phyloP scores from a whole-genome alignment of 2,329 filamentous ascomycete genomes.

The Aspergillus pseudoterreus region DNA sequence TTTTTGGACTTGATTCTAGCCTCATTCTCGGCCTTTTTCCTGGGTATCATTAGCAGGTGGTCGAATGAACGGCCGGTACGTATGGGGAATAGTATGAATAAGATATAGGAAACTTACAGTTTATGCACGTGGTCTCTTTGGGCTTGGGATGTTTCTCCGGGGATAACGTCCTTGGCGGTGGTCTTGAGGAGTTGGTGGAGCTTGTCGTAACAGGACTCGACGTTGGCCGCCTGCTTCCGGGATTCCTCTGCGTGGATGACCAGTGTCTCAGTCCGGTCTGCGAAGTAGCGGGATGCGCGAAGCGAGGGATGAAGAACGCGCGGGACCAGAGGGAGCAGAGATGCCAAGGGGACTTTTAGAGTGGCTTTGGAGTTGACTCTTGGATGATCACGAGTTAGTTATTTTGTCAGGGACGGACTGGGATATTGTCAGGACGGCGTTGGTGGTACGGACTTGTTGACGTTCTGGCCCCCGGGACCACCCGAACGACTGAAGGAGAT shows the following conservation, averaged over 20 bases:
- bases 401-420: too few species aligned
- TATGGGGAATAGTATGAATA: neutral
- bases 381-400: too few species aligned
- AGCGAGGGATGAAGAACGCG: constrained; percentile 51
- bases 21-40: constrained; percentile 57
- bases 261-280: constrained; percentile 50
- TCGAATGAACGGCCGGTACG: too few species aligned
- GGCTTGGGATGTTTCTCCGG: constrained; percentile 58
- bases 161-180: constrained; percentile 50
- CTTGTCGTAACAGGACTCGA: constrained; percentile 56
- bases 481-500: constrained; percentile 62
- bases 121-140: constrained; percentile 54
- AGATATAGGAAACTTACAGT: constrained; percentile 39
- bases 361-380: constrained; percentile 66
- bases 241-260: constrained; percentile 63
- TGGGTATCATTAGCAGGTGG: constrained; percentile 23
- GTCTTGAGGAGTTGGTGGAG: constrained; percentile 53
- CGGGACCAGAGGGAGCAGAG: constrained; percentile 54
- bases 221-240: constrained; percentile 59
- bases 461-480: constrained; percentile 64
- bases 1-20: constrained; percentile 57
- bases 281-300: constrained; percentile 52
- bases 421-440: too few species aligned
- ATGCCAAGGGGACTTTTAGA: constrained; percentile 52
- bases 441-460: constrained; percentile 57